Conservation (phyloP, 1,284 basidiomycete genomes). For the Pseudozyma thailandica region DNA sequence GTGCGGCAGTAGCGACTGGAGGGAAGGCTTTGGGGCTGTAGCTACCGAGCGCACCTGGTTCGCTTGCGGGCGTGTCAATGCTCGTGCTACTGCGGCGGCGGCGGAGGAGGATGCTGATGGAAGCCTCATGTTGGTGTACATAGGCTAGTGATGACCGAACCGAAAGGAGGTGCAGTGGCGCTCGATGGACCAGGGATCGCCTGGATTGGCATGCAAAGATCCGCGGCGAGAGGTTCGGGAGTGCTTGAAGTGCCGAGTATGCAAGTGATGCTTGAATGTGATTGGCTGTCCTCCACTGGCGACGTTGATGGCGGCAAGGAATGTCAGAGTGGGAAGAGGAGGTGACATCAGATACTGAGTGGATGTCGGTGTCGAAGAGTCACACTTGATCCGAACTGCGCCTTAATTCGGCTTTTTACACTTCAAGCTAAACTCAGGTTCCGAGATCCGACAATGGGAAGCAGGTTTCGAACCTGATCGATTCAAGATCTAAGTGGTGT, state of each 20-base stretch:
- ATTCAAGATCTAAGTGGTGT: no score
- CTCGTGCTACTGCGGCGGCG: constrained; percentile 11
- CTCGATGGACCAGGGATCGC: background rate
- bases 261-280: no score
- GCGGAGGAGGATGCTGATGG: constrained; percentile 11
- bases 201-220: background rate
- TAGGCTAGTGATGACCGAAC: background rate
- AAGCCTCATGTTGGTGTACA: constrained; percentile 17
- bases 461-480: background rate
- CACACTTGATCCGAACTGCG: constrained; percentile 26
- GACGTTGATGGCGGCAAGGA: no score
- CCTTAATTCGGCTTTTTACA: constrained; percentile 17
- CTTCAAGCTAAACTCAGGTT: background rate
- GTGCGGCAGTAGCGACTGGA: constrained; percentile 9
- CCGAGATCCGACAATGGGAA: constrained; percentile 14
- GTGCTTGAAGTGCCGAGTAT: background rate
- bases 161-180: background rate
- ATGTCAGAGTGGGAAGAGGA: background rate
- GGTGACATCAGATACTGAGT: background rate
- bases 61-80: constrained; percentile 10
- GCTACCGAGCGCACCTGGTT: constrained; percentile 17
- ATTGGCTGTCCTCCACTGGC: no score
- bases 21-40: constrained; percentile 13
- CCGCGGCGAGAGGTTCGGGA: no score
- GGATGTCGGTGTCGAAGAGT: constrained; percentile 15